Evolutionary conservation across 73 alveolate genomes (phyloP).

Genomic region (Tetrahymena elliotti): DNA sequence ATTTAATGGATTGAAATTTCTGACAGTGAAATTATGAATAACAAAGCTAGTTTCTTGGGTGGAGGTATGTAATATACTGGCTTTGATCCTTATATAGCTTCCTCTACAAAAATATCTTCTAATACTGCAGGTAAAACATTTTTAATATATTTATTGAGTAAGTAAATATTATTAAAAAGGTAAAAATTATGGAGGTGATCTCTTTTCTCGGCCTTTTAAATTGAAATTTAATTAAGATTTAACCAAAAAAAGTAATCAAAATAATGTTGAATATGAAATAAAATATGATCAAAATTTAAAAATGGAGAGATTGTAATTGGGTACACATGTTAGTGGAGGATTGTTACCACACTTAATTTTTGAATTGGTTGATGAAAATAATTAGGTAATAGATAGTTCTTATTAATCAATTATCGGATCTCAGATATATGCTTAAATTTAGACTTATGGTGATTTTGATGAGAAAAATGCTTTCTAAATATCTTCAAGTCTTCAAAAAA

Average conservation of each 20-base stretch:
- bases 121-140: not conserved
- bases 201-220: not conserved
- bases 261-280: not conserved
- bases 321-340: not conserved
- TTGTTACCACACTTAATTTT: not conserved
- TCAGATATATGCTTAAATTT: not conserved
- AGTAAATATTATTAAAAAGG: not conserved
- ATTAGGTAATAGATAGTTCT: not conserved
- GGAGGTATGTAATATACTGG: not conserved
- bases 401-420: not conserved
- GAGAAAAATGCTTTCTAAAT: not conserved
- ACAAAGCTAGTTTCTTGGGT: not conserved
- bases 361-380: not conserved
- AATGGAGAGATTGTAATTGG: not conserved
- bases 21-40: not conserved
- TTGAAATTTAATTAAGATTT: not conserved
- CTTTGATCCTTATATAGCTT: not conserved
- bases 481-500: not conserved
- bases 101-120: not conserved
- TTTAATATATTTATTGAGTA: not conserved
- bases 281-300: not conserved
- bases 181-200: not conserved
- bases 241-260: not conserved
- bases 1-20: not conserved
- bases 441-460: not conserved